Evolutionary conservation across 2,329 filamentous ascomycete genomes (phyloP), one percentile per base, ranked within the genome.

Genomic region (Penicillium sp.): DNA sequence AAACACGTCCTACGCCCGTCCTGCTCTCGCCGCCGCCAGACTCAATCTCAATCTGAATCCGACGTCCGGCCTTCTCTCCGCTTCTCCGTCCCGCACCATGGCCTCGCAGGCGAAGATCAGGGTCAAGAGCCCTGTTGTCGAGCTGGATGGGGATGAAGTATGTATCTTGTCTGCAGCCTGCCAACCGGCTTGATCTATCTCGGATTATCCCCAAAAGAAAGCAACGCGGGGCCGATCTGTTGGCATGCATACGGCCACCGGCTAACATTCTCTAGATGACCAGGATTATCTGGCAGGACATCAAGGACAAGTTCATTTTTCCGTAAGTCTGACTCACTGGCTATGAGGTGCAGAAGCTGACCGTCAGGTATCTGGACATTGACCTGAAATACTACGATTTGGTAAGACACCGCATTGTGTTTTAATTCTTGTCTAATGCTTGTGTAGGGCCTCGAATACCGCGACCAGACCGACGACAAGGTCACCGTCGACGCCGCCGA

Each of bases 301-400:
- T 99, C 84, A 97, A 97, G 84, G 90, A 97, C 80, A 96, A 95
- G 83, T 93, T 97, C 81, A 97, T 97, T 78, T 83, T 88, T 79
- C 92, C 92, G 72, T 82, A 74, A 71, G 76, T 69, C 33, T 12
- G 16, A 23, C 14, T 6, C 14, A 11, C 21, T 45, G 26, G n/a
- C n/a, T n/a, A n/a, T n/a, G n/a, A n/a, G n/a, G n/a, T n/a, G n/a
- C n/a, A n/a, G 26, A 49, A 33, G 56, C 35, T 20, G 35, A 45
- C 33, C 24, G 7, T 16, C 50, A 80, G 79, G 56, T 97, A 94
- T 80, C 88, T 99, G 65, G 92, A 97, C 75, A 86, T 99, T 74
- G 93, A 97, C 77, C 86, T 99, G 71, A 97, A 99, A 83, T 96
- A 96, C 84, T 96, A 96, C 77, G 91, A 96, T 72, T 78, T 96